phyloP scores from a whole-genome alignment of 495 filamentous ascomycete genomes.

The Penicillium canariense region DNA sequence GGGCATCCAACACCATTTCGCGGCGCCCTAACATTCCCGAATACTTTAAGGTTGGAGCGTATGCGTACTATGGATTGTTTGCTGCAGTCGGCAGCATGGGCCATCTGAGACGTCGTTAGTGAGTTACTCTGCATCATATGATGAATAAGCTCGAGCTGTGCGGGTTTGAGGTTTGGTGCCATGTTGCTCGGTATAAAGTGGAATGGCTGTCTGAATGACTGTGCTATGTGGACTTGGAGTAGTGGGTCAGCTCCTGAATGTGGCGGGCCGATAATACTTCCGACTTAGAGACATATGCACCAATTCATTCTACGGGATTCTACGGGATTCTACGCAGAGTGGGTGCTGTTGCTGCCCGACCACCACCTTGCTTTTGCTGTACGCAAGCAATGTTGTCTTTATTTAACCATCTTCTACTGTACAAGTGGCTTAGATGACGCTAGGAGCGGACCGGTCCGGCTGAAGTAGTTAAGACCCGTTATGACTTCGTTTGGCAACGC shows the following conservation, averaged over 20 bases:
- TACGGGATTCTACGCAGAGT: too few relatives aligned
- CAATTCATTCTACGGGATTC: not conserved
- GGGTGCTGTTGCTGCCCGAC: too few relatives aligned
- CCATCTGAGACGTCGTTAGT: slow-evolving; percentile 4
- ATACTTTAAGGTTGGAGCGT: slow-evolving; percentile 25
- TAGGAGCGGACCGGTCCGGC: not conserved
- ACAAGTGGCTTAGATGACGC: not conserved
- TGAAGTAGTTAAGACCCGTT: too few relatives aligned
- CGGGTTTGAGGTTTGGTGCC: slow-evolving; percentile 7
- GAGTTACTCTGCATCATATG: slow-evolving; percentile 7
- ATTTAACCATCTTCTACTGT: too few relatives aligned
- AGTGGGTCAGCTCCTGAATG: not conserved
- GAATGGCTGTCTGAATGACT: not conserved
- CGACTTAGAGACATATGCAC: not conserved
- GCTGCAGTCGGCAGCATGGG: not conserved
- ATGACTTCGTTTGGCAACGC: too few relatives aligned
- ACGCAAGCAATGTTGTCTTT: too few relatives aligned
- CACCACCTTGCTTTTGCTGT: too few relatives aligned
- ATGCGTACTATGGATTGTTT: slow-evolving; percentile 13
- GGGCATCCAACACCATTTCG: slow-evolving; percentile 19
- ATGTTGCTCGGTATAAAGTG: not conserved
- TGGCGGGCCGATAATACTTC: not conserved
- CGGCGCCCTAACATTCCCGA: slow-evolving; percentile 24
- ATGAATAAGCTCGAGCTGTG: slow-evolving; percentile 2
- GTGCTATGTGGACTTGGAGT: not conserved